These are phyloP conservation scores for Saksenaea oblongispora DNA, from an alignment of 371 early-diverging fungal genomes.

Conservation along the genomic window DNA sequence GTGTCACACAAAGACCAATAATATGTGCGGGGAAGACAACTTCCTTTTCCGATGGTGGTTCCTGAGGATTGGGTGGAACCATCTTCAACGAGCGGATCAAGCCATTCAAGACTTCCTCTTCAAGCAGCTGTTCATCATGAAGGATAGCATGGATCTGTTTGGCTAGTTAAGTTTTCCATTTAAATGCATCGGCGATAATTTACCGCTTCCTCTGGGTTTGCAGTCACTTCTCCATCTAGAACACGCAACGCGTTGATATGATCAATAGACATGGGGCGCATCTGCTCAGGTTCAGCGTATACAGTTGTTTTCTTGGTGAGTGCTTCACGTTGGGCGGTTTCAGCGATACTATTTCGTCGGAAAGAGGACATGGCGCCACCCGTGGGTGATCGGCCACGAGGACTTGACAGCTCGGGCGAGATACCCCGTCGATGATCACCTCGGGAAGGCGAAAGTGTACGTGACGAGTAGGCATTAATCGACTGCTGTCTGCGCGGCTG, in stretches of 20 bases:
- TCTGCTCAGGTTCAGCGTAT: slow-evolving; percentile 41
- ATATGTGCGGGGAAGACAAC: slow-evolving; percentile 94
- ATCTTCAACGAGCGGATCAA: slow-evolving; percentile 87
- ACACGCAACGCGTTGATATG: slow-evolving; percentile 28
- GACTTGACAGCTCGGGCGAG: slow-evolving; percentile 32
- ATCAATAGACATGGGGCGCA: slow-evolving; percentile 48
- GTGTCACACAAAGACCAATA: slow-evolving; percentile 82
- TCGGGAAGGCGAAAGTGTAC: slow-evolving; percentile 39
- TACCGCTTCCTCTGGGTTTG: slow-evolving; percentile 56
- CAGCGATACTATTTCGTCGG: slow-evolving; percentile 38
- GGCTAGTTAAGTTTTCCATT: not conserved
- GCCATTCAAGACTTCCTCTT: slow-evolving; percentile 87
- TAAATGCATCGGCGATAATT: slow-evolving; percentile 10
- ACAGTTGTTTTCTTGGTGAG: slow-evolving; percentile 14
- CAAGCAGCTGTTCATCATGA: slow-evolving; percentile 70
- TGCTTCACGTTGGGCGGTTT: slow-evolving; percentile 15
- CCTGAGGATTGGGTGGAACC: slow-evolving; percentile 84
- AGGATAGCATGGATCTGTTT: slow-evolving; percentile 49
- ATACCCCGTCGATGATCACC: slow-evolving; percentile 34
- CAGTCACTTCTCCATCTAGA: slow-evolving; percentile 30
- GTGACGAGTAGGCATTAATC: slow-evolving; percentile 28
- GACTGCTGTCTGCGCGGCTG: slow-evolving; percentile 48
- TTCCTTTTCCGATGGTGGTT: slow-evolving; percentile 79
- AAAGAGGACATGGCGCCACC: slow-evolving; percentile 19
- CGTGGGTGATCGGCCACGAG: slow-evolving; percentile 44